Conservation (phyloP, 106 monocot genomes). For the Dioscorea dumetorum region DNA sequence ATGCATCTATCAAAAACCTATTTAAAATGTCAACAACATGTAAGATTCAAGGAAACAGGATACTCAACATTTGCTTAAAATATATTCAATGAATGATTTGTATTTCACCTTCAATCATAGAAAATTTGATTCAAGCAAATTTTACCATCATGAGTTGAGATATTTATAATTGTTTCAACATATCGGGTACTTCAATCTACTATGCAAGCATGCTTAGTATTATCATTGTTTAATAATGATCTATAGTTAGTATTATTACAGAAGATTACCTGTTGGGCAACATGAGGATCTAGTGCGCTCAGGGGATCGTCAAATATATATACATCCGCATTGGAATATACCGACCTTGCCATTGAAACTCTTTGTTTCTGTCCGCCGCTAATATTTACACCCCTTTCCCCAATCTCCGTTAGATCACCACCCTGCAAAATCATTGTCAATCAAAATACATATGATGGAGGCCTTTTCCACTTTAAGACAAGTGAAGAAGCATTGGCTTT, state of each 20-base stretch:
- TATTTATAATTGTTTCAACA: too few relatives aligned
- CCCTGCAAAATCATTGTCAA: constrained; percentile 36
- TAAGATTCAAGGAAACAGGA: too few relatives aligned
- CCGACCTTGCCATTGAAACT: constrained; percentile 96
- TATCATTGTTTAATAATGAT: too few relatives aligned
- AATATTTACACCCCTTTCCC: constrained; percentile 95
- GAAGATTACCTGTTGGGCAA: constrained; percentile 72
- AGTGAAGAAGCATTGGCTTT: too few relatives aligned
- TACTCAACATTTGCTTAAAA: too few relatives aligned
- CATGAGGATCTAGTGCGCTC: constrained; percentile 96
- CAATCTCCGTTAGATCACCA: constrained; percentile 95
- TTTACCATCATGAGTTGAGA: too few relatives aligned
- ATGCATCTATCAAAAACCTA: constrained; percentile 97
- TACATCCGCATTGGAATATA: constrained; percentile 92
- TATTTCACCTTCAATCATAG: too few relatives aligned
- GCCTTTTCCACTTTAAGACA: neutral
- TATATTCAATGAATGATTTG: too few relatives aligned
- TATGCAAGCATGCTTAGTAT: too few relatives aligned
- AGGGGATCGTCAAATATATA: constrained; percentile 99
- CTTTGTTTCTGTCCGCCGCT: constrained; percentile 98
- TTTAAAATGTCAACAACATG: neutral
- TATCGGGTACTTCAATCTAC: too few relatives aligned
- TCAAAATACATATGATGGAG: neutral
- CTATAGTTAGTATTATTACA: too few relatives aligned
- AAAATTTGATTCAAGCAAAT: too few relatives aligned